Evolutionary conservation across 768 basidiomycete species (phyloP), one percentile per base, ranked within the genome.

Genomic region (Dentipellis sp.): DNA sequence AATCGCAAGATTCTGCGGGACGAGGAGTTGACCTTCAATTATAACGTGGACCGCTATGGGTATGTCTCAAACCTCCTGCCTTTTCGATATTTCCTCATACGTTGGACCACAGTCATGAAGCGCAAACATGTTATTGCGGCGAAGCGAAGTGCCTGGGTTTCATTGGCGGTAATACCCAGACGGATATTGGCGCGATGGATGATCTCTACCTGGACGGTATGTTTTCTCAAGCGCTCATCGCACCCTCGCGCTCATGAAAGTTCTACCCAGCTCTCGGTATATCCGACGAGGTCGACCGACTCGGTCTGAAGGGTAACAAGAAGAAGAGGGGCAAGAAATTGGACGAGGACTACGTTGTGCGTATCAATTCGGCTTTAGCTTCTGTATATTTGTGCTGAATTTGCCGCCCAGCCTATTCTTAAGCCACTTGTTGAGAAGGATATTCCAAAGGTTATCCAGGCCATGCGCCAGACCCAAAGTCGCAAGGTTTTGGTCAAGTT

Each of bases 31-130:
- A 98, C 97, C 0, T 98, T 98, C 76, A 98, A 99, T 71, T 99
- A 99, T 69, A 99, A 99, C 68, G 97, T 98, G 40, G 97, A 98
- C 70, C 91, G 97, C 56, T 99, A 99, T 65, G 97, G 95, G 95
- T 94, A 58, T 50, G 86, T 75, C 8, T 11, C 42, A 48, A 29
- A 12, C 10, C 23, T 16, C 40, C 3, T 0, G 23, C 7, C 12
- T n/a, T 5, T n/a, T 38, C 6, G 56, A 29, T 55, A 29, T 49
- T 17, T 42, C n/a, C 46, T 17, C 47, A 16, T 6, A 4, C 17
- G 55, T 40, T 36, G 10, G 34, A 17, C 21, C 8, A 6, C 60
- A 95, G 94, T 0, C 93, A 99, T 69, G 90, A 94, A 57, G 88
- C 97, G 52, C 97, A 99, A 68, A 78, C 77, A 34, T 99, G 97